Evolutionary conservation across 371 early-diverging fungal species (phyloP).

Genomic region (Mycotypha africana): DNA sequence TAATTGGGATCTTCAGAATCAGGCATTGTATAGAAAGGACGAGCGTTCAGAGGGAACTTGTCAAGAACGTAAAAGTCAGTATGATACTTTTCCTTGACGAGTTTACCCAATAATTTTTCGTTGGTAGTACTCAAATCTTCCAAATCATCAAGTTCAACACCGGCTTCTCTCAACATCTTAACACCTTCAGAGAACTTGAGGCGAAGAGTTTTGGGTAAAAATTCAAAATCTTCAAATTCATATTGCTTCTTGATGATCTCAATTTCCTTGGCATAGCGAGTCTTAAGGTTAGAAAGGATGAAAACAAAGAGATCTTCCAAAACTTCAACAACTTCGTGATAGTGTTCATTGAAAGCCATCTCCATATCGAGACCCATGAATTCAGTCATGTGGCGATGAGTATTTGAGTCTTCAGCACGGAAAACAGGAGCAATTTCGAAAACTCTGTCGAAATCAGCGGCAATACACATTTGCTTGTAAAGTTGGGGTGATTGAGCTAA

Average conservation of each 20-base stretch:
- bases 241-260: slow-evolving; percentile 89
- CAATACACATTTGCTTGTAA: slow-evolving; percentile 99
- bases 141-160: slow-evolving; percentile 88
- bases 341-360: slow-evolving; percentile 98
- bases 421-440: slow-evolving; percentile 99
- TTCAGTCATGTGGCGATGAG: slow-evolving; percentile 99
- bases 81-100: slow-evolving; percentile 93
- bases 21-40: slow-evolving; percentile 99
- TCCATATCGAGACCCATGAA: slow-evolving; percentile 99
- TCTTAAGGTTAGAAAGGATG: slow-evolving; percentile 88
- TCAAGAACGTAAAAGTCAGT: slow-evolving; percentile 99
- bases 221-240: slow-evolving; percentile 90
- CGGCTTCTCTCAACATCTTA: slow-evolving; percentile 87
- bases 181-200: slow-evolving; percentile 92
- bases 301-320: slow-evolving; percentile 90
- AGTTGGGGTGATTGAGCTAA: slow-evolving; percentile 99
- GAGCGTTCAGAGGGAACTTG: slow-evolving; percentile 96
- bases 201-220: slow-evolving; percentile 81
- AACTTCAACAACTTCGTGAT: slow-evolving; percentile 92
- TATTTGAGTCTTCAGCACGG: slow-evolving; percentile 99
- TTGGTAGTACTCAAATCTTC: slow-evolving; percentile 93
- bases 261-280: slow-evolving; percentile 80
- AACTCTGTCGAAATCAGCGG: slow-evolving; percentile 97
- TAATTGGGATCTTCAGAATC: slow-evolving; percentile 83
- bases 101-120: slow-evolving; percentile 91